These are phyloP conservation scores for Solanum etuberosum DNA, from an alignment of 257 asterid genomes.

Conservation along the genomic window DNA sequence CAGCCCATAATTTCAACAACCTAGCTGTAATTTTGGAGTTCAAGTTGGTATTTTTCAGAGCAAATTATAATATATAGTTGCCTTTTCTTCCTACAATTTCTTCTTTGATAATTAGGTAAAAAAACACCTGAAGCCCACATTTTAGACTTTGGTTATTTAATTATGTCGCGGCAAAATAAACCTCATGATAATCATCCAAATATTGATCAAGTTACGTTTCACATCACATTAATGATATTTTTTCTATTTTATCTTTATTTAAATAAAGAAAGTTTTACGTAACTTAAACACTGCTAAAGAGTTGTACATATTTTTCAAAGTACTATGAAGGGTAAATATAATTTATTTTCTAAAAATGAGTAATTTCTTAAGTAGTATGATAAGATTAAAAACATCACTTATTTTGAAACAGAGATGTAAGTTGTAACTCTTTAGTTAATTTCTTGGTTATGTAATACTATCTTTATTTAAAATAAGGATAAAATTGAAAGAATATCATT, in stretches of 20 bases:
- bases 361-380: background rate
- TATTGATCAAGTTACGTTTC: background rate
- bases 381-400: no score
- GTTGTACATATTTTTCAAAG: background rate
- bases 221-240: no score
- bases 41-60: background rate
- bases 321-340: background rate
- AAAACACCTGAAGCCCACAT: background rate
- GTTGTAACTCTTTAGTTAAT: background rate
- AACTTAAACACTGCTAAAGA: no score
- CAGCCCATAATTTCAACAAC: background rate
- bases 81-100: background rate
- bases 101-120: background rate
- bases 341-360: background rate
- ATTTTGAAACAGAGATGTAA: no score
- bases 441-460: no score
- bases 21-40: background rate
- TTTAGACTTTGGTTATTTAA: background rate
- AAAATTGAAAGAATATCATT: no score
- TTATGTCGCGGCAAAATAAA: background rate
- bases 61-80: background rate
- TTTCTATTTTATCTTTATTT: no score
- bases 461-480: no score
- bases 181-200: slow-evolving; percentile 3
- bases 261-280: no score